phyloP scores from a whole-genome alignment of 441 rosid species.

The Gossypium gossypioides region DNA sequence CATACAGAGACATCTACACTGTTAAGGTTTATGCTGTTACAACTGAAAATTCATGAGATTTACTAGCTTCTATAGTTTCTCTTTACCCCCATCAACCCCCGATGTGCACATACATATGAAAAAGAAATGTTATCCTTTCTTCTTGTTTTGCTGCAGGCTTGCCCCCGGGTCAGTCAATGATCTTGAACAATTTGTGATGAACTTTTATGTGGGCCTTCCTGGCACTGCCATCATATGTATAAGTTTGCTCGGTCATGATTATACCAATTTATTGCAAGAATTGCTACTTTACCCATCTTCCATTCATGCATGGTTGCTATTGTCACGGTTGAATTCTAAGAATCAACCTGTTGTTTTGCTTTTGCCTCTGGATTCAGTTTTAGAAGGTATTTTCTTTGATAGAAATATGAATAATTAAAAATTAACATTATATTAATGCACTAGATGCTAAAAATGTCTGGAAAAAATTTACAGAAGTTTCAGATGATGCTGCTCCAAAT shows the following conservation, averaged over 20 bases:
- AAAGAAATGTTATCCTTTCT: slow-evolving; percentile 9
- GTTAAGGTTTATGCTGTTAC: slow-evolving; percentile 40
- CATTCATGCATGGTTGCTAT: slow-evolving; percentile 55
- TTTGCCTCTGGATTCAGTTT: slow-evolving; percentile 54
- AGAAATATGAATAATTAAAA: slow-evolving; percentile 8
- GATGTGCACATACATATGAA: not conserved
- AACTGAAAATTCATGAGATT: slow-evolving; percentile 5
- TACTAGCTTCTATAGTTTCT: not conserved
- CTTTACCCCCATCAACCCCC: not conserved
- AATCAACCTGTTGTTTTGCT: slow-evolving; percentile 67
- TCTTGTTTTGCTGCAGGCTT: slow-evolving; percentile 46
- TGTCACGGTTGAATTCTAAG: slow-evolving; percentile 57
- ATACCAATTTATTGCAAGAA: slow-evolving; percentile 46
- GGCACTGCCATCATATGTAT: slow-evolving; percentile 56
- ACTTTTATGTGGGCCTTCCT: slow-evolving; percentile 58
- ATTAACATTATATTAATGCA: not conserved
- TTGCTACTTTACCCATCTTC: slow-evolving; percentile 41
- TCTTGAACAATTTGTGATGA: slow-evolving; percentile 52
- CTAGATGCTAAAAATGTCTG: not conserved
- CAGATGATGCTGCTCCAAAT: slow-evolving; percentile 18
- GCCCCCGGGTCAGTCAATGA: slow-evolving; percentile 58
- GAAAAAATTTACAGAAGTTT: slow-evolving; percentile 17
- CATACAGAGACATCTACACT: slow-evolving; percentile 31
- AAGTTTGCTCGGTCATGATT: slow-evolving; percentile 59
- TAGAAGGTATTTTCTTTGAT: slow-evolving; percentile 49